Evolutionary conservation across 2,329 filamentous ascomycete species (phyloP), one percentile per base, ranked within the genome.

Genomic region (Fusarium cicatricum): DNA sequence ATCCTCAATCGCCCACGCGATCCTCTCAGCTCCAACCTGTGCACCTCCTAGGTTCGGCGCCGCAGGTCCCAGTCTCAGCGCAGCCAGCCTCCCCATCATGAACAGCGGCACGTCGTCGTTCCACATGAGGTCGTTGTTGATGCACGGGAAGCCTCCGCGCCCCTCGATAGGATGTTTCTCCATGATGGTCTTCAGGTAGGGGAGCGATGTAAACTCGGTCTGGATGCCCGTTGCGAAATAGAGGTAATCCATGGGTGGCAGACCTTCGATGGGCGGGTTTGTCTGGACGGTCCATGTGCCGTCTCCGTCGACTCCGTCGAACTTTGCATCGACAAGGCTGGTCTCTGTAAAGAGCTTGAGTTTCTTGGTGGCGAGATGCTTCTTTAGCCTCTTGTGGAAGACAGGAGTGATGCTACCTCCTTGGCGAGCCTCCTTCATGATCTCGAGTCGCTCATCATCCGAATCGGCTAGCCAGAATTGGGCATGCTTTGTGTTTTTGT

Each of bases 121-220:
- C 90, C 90, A 94, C 81, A 88, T 89, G 56, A 94, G 76, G 65
- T 94, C 90, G 36, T 93, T 85, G 2, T 83, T 93, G 45, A 94
- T 72, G 60, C 88, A 90, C 0, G 91, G 90, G 16, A 92, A 76
- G 0, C 90, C 90, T 4, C 85, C 85, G 19, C 85, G 80, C 0
- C 78, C 81, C 14, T 85, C 74, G 29, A 94, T 81, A 0, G 89
- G 89, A 57, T 88, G 79, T 15, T 85, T 80, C 3, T 75, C 59
- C 9, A 83, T 73, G 69, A 94, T 83, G 0, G 77, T 82, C 51
- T 84, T 74, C 11, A 94, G 74, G 51, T 86, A 86, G 0, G 87
- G 82, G 17, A 92, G 77, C 2, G 78, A 78, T 1, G 74, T 68
- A 21, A 91, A 83, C 60, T 92, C 80, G 0, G 85, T 84, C 42